Percentiles rank a stretch among this genome's conserved stretches.
Evolutionary conservation across 257 asterid species (phyloP).

Genomic region (Thymus mandschuricus): DNA sequence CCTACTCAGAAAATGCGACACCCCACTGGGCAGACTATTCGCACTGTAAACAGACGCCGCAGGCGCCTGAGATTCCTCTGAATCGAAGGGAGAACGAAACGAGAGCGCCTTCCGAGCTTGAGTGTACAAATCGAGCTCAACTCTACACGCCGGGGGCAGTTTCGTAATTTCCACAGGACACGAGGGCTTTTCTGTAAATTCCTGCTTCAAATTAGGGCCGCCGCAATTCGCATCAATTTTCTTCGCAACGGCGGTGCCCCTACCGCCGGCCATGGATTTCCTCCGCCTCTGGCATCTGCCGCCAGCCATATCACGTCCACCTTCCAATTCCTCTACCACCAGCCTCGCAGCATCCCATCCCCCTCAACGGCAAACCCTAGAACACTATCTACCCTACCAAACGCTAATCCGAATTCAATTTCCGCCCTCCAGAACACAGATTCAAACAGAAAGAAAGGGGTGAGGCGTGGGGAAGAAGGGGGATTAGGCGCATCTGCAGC

Average conservation of each 20-base stretch:
- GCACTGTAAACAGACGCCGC: conserved; percentile 41
- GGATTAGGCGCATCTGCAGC: conserved; percentile 30
- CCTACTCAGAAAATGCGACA: conserved; percentile 61
- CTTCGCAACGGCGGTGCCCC: conserved; percentile 53
- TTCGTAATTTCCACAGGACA: conserved; percentile 42
- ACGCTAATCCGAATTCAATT: conserved; percentile 33
- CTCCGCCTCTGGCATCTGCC: conserved; percentile 68
- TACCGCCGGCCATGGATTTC: conserved; percentile 63
- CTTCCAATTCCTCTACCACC: conserved; percentile 53
- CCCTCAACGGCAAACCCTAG: conserved; percentile 43
- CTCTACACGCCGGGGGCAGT: conserved; percentile 46
- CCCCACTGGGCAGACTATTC: conserved; percentile 62
- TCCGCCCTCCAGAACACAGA: conserved; percentile 29
- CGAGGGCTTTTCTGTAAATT: conserved; percentile 71
- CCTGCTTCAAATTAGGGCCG: conserved; percentile 47
- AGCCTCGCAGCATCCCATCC: conserved; percentile 55
- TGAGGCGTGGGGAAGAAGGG: conserved; percentile 6
- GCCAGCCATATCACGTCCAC: conserved; percentile 61
- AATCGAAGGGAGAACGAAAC: conserved; percentile 72
- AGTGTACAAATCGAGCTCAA: conserved; percentile 56
- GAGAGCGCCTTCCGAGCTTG: conserved; percentile 85
- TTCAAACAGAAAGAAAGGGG: conserved; percentile 26
- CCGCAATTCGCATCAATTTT: conserved; percentile 38
- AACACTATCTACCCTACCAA: conserved; percentile 24
- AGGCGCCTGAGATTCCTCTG: conserved; percentile 54